phyloP scores from a whole-genome alignment of 1,139 yeast genomes.

The Hyphopichia khmerensis region DNA sequence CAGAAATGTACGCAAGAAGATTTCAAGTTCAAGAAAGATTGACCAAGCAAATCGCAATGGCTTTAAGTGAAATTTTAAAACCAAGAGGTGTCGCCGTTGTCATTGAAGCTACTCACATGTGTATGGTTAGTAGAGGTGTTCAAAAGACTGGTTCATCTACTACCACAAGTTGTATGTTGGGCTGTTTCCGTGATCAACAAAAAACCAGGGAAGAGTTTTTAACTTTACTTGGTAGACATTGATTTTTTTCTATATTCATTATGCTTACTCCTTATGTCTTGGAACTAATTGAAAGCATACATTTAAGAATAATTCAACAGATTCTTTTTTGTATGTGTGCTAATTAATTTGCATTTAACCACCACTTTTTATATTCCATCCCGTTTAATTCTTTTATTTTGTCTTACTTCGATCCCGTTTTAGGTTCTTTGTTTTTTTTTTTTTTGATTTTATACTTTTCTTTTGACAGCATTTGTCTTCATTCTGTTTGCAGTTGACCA shows the following conservation, averaged over 20 bases:
- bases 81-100: slow-evolving; percentile 98
- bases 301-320: slow-evolving; percentile 18
- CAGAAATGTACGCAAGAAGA: slow-evolving; percentile 95
- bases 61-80: slow-evolving; percentile 81
- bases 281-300: neutral
- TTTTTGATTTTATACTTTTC: no score
- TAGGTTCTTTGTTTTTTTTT: neutral
- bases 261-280: neutral
- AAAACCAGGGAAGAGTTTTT: slow-evolving; percentile 96
- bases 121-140: slow-evolving; percentile 98
- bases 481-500: no score
- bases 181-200: slow-evolving; percentile 89
- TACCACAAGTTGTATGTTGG: slow-evolving; percentile 95
- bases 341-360: slow-evolving; percentile 8
- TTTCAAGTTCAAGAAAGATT: slow-evolving; percentile 95
- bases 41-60: slow-evolving; percentile 97
- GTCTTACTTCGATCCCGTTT: neutral
- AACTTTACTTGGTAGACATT: slow-evolving; percentile 66
- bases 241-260: neutral
- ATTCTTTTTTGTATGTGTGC: slow-evolving; percentile 6
- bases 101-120: slow-evolving; percentile 97
- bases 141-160: slow-evolving; percentile 94
- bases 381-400: neutral
- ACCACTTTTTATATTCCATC: neutral
- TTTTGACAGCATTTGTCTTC: no score